Evolutionary conservation across 441 rosid genomes (phyloP).

Genomic region (Populus hybrid): DNA sequence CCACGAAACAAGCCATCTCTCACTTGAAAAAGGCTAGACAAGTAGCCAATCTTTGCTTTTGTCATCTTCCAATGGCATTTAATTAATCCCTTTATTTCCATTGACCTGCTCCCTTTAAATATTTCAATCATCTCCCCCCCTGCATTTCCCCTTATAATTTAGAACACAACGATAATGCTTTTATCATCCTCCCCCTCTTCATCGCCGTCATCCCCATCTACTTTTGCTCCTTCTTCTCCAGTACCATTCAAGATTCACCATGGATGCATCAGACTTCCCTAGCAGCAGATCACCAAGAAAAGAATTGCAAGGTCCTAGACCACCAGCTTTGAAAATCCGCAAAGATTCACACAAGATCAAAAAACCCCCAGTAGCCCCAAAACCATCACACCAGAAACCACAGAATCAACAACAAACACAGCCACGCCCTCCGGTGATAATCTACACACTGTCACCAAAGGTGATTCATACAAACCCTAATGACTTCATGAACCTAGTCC

Average conservation of each 20-base stretch:
- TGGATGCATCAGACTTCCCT: slow-evolving; percentile 46
- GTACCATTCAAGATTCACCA: not conserved
- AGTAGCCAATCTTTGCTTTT: slow-evolving; percentile 36
- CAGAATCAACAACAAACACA: slow-evolving; percentile 21
- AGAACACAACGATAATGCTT: slow-evolving; percentile 18
- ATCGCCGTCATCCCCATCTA: slow-evolving; percentile 9
- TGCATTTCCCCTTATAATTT: not conserved
- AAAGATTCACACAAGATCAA: slow-evolving; percentile 78
- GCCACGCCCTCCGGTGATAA: slow-evolving; percentile 72
- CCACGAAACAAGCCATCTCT: slow-evolving; percentile 35
- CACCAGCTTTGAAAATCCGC: slow-evolving; percentile 58
- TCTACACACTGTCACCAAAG: slow-evolving; percentile 79
- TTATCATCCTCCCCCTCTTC: slow-evolving; percentile 12
- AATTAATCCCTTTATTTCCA: slow-evolving; percentile 18
- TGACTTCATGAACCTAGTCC: slow-evolving; percentile 80
- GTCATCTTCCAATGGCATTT: not conserved
- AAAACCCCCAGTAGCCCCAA: slow-evolving; percentile 68
- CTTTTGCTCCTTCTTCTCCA: not conserved
- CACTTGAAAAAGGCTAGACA: not conserved
- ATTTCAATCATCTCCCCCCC: not conserved
- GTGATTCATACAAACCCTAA: slow-evolving; percentile 67
- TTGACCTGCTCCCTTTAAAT: slow-evolving; percentile 49
- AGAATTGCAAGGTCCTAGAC: slow-evolving; percentile 86
- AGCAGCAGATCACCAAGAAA: slow-evolving; percentile 46
- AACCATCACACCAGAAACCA: slow-evolving; percentile 18